These are phyloP conservation scores for Coprinellus aureogranulatus DNA, from an alignment of 768 basidiomycete genomes.

Conservation along the genomic window DNA sequence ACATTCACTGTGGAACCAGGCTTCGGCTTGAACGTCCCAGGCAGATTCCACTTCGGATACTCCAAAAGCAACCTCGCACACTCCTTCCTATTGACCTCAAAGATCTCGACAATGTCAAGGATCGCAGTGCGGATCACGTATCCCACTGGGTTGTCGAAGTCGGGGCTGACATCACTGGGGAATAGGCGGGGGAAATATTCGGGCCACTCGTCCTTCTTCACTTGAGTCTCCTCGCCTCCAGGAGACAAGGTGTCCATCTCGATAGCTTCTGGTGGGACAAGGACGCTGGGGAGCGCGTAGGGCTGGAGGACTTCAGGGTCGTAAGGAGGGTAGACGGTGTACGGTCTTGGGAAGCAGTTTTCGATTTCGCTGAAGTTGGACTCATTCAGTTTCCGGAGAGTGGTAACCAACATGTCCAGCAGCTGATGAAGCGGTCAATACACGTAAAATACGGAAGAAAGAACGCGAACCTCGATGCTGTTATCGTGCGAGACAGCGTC, in stretches of 20 bases:
- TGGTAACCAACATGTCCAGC: slow-evolving; percentile 67
- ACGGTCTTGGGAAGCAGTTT: slow-evolving; percentile 65
- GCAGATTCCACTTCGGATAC: slow-evolving; percentile 78
- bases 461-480: slow-evolving; percentile 56
- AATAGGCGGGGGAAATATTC: slow-evolving; percentile 79
- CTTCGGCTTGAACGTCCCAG: slow-evolving; percentile 82
- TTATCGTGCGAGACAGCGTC: slow-evolving; percentile 49
- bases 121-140: slow-evolving; percentile 76
- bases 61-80: slow-evolving; percentile 84
- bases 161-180: slow-evolving; percentile 68
- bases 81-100: slow-evolving; percentile 95
- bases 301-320: slow-evolving; percentile 39
- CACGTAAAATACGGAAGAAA: background rate
- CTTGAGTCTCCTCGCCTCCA: slow-evolving; percentile 58
- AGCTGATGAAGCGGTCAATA: slow-evolving; percentile 44
- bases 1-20: slow-evolving; percentile 54
- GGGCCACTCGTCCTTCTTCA: slow-evolving; percentile 83
- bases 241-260: slow-evolving; percentile 65
- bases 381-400: slow-evolving; percentile 60
- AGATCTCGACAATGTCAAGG: slow-evolving; percentile 79
- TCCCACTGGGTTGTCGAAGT: slow-evolving; percentile 69
- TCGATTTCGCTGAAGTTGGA: slow-evolving; percentile 57
- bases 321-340: slow-evolving; percentile 46
- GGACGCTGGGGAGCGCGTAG: slow-evolving; percentile 71
- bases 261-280: slow-evolving; percentile 86